Conservation (phyloP, 1,284 basidiomycete species). For the Trichosporon coremiiforme region DNA sequence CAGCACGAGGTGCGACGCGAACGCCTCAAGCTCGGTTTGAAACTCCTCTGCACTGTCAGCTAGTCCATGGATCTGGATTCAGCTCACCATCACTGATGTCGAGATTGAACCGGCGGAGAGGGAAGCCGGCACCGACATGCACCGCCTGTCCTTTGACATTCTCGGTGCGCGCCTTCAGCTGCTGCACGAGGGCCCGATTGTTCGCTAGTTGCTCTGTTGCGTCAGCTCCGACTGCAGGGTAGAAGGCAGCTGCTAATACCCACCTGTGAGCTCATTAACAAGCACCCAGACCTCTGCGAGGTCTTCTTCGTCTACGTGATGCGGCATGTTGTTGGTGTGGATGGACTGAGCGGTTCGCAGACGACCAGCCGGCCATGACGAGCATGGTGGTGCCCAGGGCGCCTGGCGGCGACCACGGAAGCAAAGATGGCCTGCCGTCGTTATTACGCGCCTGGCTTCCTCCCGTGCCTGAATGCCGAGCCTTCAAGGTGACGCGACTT, state of each 20-base stretch:
- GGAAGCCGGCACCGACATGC: constrained; percentile 75
- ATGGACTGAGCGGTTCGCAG: not conserved
- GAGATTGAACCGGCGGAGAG: constrained; percentile 85
- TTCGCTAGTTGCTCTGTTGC: constrained; percentile 75
- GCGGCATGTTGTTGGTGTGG: constrained; percentile 30
- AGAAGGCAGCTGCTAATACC: constrained; percentile 18
- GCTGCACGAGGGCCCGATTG: constrained; percentile 76
- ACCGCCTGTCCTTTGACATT: constrained; percentile 83
- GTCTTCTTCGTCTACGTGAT: constrained; percentile 63
- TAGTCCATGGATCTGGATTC: too few species aligned
- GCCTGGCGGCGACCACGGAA: not conserved
- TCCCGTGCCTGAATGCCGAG: not conserved
- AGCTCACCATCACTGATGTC: constrained; percentile 80
- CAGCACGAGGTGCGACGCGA: constrained; percentile 84
- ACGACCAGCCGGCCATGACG: not conserved
- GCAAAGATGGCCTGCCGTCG: not conserved
- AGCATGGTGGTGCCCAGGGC: not conserved
- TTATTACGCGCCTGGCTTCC: constrained; percentile 1
- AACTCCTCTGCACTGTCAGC: constrained; percentile 70
- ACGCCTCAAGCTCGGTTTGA: constrained; percentile 86
- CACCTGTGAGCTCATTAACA: constrained; percentile 68
- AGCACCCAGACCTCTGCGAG: constrained; percentile 73
- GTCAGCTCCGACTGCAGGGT: not conserved
- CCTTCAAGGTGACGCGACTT: constrained; percentile 6
- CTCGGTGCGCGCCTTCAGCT: constrained; percentile 72